Evolutionary conservation across 495 filamentous ascomycete genomes (phyloP), one percentile per base, ranked within the genome.

Genomic region (Chaetomium fimeti): DNA sequence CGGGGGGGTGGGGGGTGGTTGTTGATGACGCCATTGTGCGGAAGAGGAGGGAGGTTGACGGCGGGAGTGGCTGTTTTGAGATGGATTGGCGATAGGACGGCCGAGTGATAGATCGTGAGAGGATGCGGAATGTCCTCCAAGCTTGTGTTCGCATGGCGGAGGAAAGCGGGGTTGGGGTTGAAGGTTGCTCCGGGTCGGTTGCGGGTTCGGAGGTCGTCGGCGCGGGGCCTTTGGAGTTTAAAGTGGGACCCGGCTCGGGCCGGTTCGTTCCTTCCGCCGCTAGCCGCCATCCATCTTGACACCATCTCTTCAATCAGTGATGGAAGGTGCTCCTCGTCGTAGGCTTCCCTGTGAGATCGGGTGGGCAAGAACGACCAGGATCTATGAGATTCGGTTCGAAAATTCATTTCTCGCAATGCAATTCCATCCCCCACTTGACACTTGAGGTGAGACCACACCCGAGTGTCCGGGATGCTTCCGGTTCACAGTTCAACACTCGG

Each of bases 1-100:
- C 22, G 88, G 78, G 15, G 15, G 79, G 66, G 52, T 82, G 74
- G 78, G 89, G 87, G 43, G 73, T 49, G 40, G 40, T 16, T 47
- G 43, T 72, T 4, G 71, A 69, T 16, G 71, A 68, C 20, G 79
- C 74, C 79, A 81, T 82, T 18, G 69, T 76, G 71, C 74, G 77
- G 66, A 70, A 57, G 52, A 62, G 65, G 55, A 38, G 63, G 12
- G 42, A 1, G 27, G 16, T 45, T 25, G 61, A 48, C 20, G 55
- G 47, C 29, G 40, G 52, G 25, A 51, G 43, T 62, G 64, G 53
- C 36, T 42, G 54, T 38, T 25, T 24, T 12, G 20, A 52, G 32
- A 52, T 56, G 25, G 29, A n/a, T n/a, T 20, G 58, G 43, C 43
- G 28, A 51, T 25, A 15, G 42, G 25, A 59, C 5, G 42, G 24